Percentiles rank a stretch among this genome's conserved stretches.
These are phyloP conservation scores for Globisporangium parvum DNA, from an alignment of 352 stramenopile species.

Conservation along the genomic window DNA sequence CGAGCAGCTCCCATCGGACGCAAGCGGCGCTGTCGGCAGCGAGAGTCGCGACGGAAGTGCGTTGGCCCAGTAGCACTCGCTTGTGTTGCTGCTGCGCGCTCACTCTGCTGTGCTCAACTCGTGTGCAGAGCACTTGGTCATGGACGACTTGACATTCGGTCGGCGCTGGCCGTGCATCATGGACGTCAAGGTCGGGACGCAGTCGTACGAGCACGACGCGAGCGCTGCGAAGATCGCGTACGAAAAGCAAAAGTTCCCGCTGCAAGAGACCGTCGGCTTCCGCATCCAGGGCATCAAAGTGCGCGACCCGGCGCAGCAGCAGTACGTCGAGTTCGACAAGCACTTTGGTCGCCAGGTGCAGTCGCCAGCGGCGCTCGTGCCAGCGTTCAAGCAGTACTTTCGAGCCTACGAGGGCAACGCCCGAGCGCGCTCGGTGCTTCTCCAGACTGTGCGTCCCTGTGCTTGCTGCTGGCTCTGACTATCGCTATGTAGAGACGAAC, in stretches of 20 bases:
- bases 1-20: background rate
- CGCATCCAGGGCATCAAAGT: constrained; percentile 93
- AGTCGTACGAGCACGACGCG: constrained; percentile 91
- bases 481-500: too few relatives aligned
- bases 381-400: constrained; percentile 83
- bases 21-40: background rate
- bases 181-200: constrained; percentile 95
- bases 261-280: constrained; percentile 90
- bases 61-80: background rate
- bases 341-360: constrained; percentile 70
- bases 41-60: constrained; percentile 8
- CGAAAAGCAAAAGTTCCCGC: constrained; percentile 90
- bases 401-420: constrained; percentile 13
- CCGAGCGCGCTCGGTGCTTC: constrained; percentile 23
- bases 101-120: background rate
- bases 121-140: constrained; percentile 69
- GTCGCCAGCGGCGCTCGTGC: constrained; percentile 44
- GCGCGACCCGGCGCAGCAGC: constrained; percentile 41
- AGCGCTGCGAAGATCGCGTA: constrained; percentile 84
- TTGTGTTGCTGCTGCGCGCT: background rate
- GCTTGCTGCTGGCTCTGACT: too few relatives aligned
- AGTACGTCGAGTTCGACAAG: constrained; percentile 86
- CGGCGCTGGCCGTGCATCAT: constrained; percentile 90
- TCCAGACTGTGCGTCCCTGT: constrained; percentile 31
- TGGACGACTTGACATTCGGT: constrained; percentile 87